A percentile compares a stretch with the other conserved stretches of the same genome.
Conservation (phyloP, 768 basidiomycete species). For the Agaricus blazei region DNA sequence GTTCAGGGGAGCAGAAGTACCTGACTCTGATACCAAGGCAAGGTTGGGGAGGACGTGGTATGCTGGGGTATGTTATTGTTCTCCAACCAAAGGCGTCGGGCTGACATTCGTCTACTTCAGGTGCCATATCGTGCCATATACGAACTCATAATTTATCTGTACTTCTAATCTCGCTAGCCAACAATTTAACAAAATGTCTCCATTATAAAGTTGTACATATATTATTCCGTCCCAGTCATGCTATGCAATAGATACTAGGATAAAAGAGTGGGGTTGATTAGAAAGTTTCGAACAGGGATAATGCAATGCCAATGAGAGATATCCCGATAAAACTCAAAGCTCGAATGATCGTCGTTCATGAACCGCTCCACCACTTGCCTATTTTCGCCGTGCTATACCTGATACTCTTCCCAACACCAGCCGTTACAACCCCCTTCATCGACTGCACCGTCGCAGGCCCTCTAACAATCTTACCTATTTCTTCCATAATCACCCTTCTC, state of each 20-base stretch:
- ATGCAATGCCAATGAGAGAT: constrained; percentile 4
- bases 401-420: constrained; percentile 74
- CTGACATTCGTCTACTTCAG: background rate
- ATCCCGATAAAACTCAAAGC: background rate
- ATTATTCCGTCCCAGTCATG: constrained; percentile 1
- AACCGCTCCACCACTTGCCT: constrained; percentile 73
- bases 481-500: constrained; percentile 51
- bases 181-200: background rate
- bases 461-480: constrained; percentile 73
- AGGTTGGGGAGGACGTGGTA: constrained; percentile 86
- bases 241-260: constrained; percentile 2
- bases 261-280: constrained; percentile 5
- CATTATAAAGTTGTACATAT: background rate
- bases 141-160: constrained; percentile 10
- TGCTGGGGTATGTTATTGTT: constrained; percentile 58
- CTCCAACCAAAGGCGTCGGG: too few species aligned
- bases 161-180: background rate
- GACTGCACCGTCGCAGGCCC: constrained; percentile 82
- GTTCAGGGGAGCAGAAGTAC: constrained; percentile 38
- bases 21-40: constrained; percentile 62
- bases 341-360: constrained; percentile 14
- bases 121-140: constrained; percentile 14
- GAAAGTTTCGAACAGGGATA: constrained; percentile 6
- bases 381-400: constrained; percentile 76
- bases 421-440: constrained; percentile 80